A percentile compares a stretch with the other conserved stretches of the same genome.
Conservation (phyloP, 2,329 filamentous ascomycete genomes). For the Diaporthe aspalathi region DNA sequence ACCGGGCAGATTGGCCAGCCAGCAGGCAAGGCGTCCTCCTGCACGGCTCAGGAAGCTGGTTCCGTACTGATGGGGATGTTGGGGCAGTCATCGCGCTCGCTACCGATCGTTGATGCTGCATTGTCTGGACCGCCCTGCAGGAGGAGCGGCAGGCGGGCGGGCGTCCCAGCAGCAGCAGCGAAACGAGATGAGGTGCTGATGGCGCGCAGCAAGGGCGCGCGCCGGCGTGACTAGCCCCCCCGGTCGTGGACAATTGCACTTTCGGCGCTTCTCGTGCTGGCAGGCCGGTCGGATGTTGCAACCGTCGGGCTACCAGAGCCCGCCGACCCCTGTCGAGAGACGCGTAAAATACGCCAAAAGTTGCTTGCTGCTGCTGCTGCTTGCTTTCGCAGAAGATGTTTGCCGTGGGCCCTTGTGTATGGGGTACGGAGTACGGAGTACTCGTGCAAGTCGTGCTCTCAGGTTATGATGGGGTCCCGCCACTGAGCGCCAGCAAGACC, state of each 20-base stretch:
- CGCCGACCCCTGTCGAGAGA: slow-evolving; percentile 5
- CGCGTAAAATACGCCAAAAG: slow-evolving; percentile 23
- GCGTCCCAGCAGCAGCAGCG: slow-evolving; percentile 4
- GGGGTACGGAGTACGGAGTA: no score
- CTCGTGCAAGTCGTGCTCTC: slow-evolving; percentile 7
- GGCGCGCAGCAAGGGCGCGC: slow-evolving; percentile 8
- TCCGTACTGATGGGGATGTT: background rate
- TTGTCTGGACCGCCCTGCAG: background rate
- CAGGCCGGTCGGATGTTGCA: slow-evolving; percentile 28
- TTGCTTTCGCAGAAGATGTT: slow-evolving; percentile 14
- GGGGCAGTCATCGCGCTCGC: background rate
- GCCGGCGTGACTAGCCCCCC: slow-evolving; percentile 17
- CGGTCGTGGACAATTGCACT: slow-evolving; percentile 7
- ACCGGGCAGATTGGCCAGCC: background rate
- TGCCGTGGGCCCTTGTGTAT: background rate
- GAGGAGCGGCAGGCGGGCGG: background rate
- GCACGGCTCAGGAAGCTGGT: no score
- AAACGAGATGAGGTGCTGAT: slow-evolving; percentile 6
- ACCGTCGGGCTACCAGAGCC: slow-evolving; percentile 8
- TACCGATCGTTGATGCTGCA: background rate
- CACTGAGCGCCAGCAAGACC: background rate
- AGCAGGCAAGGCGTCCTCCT: background rate
- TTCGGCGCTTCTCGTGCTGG: slow-evolving; percentile 24
- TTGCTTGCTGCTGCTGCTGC: background rate
- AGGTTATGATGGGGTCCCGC: slow-evolving; percentile 20